These are phyloP conservation scores for Tausonia pullulans DNA, from an alignment of 1,284 basidiomycete species.

Conservation along the genomic window DNA sequence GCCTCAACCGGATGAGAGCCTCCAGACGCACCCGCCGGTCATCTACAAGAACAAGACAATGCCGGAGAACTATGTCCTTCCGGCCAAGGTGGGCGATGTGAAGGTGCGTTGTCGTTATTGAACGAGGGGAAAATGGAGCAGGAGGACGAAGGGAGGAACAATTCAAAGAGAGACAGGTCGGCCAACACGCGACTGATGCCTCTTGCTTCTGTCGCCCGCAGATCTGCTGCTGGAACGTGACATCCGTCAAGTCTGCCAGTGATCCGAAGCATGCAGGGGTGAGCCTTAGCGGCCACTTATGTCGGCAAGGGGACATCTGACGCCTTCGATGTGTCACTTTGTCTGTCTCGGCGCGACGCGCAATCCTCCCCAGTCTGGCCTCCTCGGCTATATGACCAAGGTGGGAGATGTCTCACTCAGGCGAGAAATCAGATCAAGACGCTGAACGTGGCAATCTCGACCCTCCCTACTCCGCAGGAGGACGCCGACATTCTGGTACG, in stretches of 20 bases:
- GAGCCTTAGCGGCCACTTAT: neutral
- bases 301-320: neutral
- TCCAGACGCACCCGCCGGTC: neutral
- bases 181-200: neutral
- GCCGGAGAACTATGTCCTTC: neutral
- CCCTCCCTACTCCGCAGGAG: neutral
- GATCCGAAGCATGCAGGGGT: slow-evolving; percentile 9
- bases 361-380: neutral
- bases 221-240: slow-evolving; percentile 14
- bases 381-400: slow-evolving; percentile 15
- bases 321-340: neutral
- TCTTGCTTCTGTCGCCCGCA: neutral
- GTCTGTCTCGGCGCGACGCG: neutral
- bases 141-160: neutral
- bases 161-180: neutral
- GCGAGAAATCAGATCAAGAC: neutral
- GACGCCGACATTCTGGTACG: slow-evolving; percentile 16
- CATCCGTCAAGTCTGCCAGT: slow-evolving; percentile 9
- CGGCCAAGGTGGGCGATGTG: slow-evolving; percentile 4
- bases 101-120: neutral
- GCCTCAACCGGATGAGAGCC: too few relatives aligned
- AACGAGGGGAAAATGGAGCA: neutral
- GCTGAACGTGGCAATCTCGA: neutral
- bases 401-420: neutral
- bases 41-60: slow-evolving; percentile 14